A percentile compares a stretch with the other conserved stretches of the same genome.
Evolutionary conservation across 1,284 basidiomycete genomes (phyloP).

Genomic region (Schizophyllum amplum): DNA sequence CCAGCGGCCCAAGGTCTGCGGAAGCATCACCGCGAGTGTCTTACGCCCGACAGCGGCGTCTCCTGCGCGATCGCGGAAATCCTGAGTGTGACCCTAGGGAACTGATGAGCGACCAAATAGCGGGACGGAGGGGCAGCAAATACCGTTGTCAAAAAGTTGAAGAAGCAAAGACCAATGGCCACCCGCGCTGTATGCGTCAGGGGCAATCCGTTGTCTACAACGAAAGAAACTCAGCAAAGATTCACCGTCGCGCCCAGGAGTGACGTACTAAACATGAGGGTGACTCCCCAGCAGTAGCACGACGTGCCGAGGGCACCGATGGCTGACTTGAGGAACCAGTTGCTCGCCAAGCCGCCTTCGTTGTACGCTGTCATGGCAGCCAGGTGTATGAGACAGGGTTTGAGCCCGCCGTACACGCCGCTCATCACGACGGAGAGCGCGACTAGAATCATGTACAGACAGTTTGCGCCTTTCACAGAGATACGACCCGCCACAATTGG

Average conservation of each 20-base stretch:
- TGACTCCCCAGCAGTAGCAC: constrained; percentile 26
- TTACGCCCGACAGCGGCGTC: constrained; percentile 22
- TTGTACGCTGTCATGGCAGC: constrained; percentile 23
- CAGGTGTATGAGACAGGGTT: constrained; percentile 21
- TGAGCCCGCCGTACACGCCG: constrained; percentile 17
- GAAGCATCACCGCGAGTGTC: constrained; percentile 22
- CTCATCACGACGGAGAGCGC: constrained; percentile 16
- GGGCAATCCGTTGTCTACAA: constrained; percentile 11
- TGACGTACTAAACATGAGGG: constrained; percentile 23
- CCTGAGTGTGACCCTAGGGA: constrained; percentile 22
- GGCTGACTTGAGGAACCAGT: constrained; percentile 24
- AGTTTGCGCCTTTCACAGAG: constrained; percentile 18
- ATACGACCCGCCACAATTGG: constrained; percentile 28
- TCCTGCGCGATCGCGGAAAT: constrained; percentile 25
- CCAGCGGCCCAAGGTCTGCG: constrained; percentile 14
- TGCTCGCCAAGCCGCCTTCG: constrained; percentile 20
- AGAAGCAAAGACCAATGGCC: constrained; percentile 18
- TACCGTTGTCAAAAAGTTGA: constrained; percentile 23
- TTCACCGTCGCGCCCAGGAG: neutral
- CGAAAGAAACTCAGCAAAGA: neutral
- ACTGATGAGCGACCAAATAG: neutral
- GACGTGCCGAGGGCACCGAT: constrained; percentile 25
- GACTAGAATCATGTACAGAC: constrained; percentile 19
- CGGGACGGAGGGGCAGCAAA: neutral
- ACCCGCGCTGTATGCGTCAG: constrained; percentile 12